Percentiles rank a stretch among this genome's conserved stretches.
Evolutionary conservation across 495 filamentous ascomycete genomes (phyloP).

Genomic region (Aspergillus asperescens): DNA sequence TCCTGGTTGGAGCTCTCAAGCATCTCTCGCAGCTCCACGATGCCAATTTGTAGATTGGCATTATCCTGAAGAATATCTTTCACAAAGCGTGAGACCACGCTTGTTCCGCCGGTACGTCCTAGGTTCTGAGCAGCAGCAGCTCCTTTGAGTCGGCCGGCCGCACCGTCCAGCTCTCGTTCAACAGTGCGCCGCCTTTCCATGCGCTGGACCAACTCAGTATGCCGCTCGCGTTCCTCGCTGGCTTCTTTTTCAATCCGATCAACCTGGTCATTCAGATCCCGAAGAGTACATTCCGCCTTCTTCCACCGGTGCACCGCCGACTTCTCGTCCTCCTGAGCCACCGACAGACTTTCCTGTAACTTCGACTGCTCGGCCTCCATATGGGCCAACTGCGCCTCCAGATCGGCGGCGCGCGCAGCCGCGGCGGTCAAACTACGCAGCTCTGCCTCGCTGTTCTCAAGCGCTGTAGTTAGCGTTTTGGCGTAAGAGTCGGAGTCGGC

Average conservation of each 20-base stretch:
- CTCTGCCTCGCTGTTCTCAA: constrained; percentile 72
- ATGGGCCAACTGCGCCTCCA: constrained; percentile 70
- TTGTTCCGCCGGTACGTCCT: constrained; percentile 49
- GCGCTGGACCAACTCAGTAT: constrained; percentile 71
- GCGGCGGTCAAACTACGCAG: constrained; percentile 65
- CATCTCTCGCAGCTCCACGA: constrained; percentile 87
- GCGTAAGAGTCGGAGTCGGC: constrained; percentile 70
- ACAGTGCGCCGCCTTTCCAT: constrained; percentile 72
- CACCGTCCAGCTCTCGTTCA: constrained; percentile 69
- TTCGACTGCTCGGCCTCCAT: constrained; percentile 76
- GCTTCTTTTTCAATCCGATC: constrained; percentile 85
- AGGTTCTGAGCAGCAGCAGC: constrained; percentile 63
- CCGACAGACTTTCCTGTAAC: constrained; percentile 59
- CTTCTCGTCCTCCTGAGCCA: constrained; percentile 63
- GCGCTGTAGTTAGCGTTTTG: constrained; percentile 60
- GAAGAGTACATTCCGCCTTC: constrained; percentile 68
- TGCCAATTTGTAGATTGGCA: constrained; percentile 82
- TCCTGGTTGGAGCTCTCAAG: constrained; percentile 90
- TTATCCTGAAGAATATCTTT: constrained; percentile 95
- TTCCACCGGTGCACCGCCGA: constrained; percentile 77
- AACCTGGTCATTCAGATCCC: constrained; percentile 74
- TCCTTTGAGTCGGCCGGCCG: constrained; percentile 71
- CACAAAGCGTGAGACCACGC: constrained; percentile 86
- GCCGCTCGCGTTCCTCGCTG: constrained; percentile 72
- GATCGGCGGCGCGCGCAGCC: constrained; percentile 63